phyloP scores from a whole-genome alignment of 768 basidiomycete genomes.

The Glaciozyma antarctica region DNA sequence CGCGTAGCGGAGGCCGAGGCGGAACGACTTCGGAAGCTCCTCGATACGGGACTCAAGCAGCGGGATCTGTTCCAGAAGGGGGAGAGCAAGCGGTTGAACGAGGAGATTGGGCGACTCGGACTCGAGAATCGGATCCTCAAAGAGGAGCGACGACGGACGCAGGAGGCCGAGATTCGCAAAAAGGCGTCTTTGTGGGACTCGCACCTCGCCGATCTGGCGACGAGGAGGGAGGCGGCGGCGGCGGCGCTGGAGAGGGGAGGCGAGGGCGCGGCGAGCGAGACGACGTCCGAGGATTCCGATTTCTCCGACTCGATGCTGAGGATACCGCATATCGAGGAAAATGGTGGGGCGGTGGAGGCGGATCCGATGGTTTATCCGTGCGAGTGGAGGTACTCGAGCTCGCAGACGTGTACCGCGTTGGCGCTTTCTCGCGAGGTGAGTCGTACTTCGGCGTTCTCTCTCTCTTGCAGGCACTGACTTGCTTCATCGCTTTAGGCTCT shows the following conservation, averaged over 20 bases:
- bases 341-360: conserved; percentile 3
- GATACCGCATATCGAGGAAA: neutral
- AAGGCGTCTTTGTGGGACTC: conserved; percentile 29
- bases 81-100: neutral
- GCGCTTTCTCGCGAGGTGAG: neutral
- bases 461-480: neutral
- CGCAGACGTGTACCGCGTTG: neutral
- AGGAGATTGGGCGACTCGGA: conserved; percentile 2
- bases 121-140: conserved; percentile 3
- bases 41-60: conserved; percentile 24
- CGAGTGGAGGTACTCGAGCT: neutral
- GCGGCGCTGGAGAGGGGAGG: too few species aligned
- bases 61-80: conserved; percentile 13
- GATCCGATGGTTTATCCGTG: neutral
- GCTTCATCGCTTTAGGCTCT: neutral
- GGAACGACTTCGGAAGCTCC: conserved; percentile 5
- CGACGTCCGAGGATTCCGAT: too few species aligned
- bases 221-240: neutral
- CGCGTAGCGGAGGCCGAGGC: conserved; percentile 23
- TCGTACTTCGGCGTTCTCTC: neutral
- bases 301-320: too few species aligned
- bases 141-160: conserved; percentile 1
- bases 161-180: conserved; percentile 1
- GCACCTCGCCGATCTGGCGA: conserved; percentile 12
- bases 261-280: too few species aligned